Evolutionary conservation across 2,329 filamentous ascomycete species (phyloP).

Genomic region (Colletotrichum sp.): DNA sequence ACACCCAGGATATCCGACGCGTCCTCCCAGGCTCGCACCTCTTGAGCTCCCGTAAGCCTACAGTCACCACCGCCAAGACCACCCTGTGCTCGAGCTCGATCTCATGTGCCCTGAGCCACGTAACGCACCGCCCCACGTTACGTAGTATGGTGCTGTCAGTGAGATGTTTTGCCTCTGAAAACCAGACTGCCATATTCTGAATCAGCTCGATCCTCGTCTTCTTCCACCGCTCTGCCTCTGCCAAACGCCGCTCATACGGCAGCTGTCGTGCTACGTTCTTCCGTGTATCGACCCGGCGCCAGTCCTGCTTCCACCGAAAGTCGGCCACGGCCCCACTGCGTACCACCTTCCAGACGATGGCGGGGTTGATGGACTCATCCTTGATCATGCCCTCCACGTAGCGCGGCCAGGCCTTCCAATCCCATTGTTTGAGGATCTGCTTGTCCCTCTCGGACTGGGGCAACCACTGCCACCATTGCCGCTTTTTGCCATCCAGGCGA

Average conservation of each 20-base stretch:
- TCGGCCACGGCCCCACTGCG: conserved; percentile 13
- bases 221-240: neutral
- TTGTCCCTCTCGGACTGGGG: neutral
- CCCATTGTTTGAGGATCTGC: conserved; percentile 24
- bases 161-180: conserved; percentile 29
- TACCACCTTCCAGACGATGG: conserved; percentile 32
- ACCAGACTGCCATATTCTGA: conserved; percentile 33
- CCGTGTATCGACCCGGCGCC: neutral
- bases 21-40: conserved; percentile 35
- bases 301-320: neutral
- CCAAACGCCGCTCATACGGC: no score
- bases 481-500: neutral
- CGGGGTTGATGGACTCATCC: conserved; percentile 28
- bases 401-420: conserved; percentile 37
- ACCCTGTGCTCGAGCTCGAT: conserved; percentile 26
- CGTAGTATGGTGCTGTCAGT: neutral
- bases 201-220: conserved; percentile 31
- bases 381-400: conserved; percentile 36
- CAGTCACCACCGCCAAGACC: conserved; percentile 29
- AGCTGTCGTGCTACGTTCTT: neutral
- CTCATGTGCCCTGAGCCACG: conserved; percentile 12
- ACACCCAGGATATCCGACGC: conserved; percentile 33
- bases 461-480: neutral
- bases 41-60: conserved; percentile 37
- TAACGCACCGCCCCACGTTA: neutral